A percentile compares a stretch with the other conserved stretches of the same genome.
These are phyloP conservation scores for Candida maesae DNA, from an alignment of 805 yeast genomes.

Conservation along the genomic window DNA sequence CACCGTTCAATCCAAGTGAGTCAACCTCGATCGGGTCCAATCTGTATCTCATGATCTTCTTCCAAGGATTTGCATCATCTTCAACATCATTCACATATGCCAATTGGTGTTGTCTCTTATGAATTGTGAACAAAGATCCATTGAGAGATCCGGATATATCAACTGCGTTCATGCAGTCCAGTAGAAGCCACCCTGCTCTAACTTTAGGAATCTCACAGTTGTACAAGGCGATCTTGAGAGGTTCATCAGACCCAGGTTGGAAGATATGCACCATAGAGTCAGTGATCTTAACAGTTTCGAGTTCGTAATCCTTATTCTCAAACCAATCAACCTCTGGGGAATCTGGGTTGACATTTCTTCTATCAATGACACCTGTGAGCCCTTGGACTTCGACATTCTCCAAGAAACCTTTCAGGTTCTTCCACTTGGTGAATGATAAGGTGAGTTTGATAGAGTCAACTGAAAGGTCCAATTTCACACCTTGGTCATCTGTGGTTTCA, in stretches of 20 bases:
- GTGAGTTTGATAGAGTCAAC: conserved; percentile 79
- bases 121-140: conserved; percentile 72
- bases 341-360: conserved; percentile 35
- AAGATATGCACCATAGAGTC: conserved; percentile 46
- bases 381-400: conserved; percentile 78
- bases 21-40: conserved; percentile 36
- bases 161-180: conserved; percentile 67
- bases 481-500: conserved; percentile 63
- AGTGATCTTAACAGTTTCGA: conserved; percentile 41
- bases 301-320: conserved; percentile 35
- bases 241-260: conserved; percentile 17
- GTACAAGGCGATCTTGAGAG: conserved; percentile 49
- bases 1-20: conserved; percentile 31
- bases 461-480: conserved; percentile 72
- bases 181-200: conserved; percentile 51
- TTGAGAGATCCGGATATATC: conserved; percentile 72
- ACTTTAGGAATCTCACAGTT: conserved; percentile 62
- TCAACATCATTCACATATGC: conserved; percentile 40
- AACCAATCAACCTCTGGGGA: conserved; percentile 30
- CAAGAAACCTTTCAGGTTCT: conserved; percentile 79
- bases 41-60: conserved; percentile 45
- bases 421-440: conserved; percentile 79
- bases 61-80: conserved; percentile 41
- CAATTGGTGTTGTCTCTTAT: conserved; percentile 61
- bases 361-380: conserved; percentile 76